Evolutionary conservation across 1,139 yeast genomes (phyloP), one percentile per base, ranked within the genome.

Genomic region (Candida sojae): DNA sequence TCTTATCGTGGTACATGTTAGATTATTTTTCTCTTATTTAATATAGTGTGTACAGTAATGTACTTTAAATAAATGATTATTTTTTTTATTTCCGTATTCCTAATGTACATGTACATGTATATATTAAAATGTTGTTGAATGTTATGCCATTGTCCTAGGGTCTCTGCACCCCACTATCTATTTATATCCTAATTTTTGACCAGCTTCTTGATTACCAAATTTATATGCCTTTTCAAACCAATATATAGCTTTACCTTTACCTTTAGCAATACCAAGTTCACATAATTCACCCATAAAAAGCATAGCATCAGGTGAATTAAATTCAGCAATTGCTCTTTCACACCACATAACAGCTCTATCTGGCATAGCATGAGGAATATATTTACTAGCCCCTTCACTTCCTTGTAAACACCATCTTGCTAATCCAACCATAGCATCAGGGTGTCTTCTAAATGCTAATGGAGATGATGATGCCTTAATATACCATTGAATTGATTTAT

Each of bases 381-480:
- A 69, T 53, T 69, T 71, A 48, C 70, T 66, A 26, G 55, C 71
- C 0, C 87, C 89, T 10, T 82, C 79, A 4, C 88, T 83, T 2
- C 98, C 98, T 0, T 89, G 83, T 54, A 93, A 73, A 61, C 87
- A 88, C 98, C 99, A 93, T 42, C 97, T 92, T 52, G 91, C 82
- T 49, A 93, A 74, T 0, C 97, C 96, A 60, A 92, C 73, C 77
- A 92, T 92, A 6, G 96, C 93, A 59, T 89, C 89, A 0, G 95
- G 84, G 60, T 90, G 93, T 41, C 92, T 88, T 48, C 76, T 77
- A 54, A 78, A 72, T 26, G 68, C 63, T 37, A 74, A 60, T 12
- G 77, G 75, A n/a, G 77, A 71, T 12, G 70, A 77, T 0, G 96
- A 91, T 1, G 96, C 93, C 56, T 84, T 81, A 49, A 86, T 76